These are phyloP conservation scores for Eragrostis curvula DNA, from an alignment of 176 grass and related monocot genomes.

Conservation along the genomic window DNA sequence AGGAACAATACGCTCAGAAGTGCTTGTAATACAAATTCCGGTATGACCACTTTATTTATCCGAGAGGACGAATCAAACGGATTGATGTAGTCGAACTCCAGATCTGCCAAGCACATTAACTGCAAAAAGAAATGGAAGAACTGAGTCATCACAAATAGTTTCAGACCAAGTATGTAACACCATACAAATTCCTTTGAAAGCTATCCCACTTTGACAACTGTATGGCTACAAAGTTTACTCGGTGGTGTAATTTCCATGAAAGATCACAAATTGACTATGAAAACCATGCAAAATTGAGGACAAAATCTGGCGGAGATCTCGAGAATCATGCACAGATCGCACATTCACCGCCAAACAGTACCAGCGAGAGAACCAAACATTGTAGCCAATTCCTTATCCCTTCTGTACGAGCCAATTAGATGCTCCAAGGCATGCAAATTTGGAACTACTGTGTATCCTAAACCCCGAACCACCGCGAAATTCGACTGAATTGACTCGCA, in stretches of 20 bases:
- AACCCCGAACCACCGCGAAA: neutral
- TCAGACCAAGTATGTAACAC: neutral
- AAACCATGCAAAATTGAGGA: neutral
- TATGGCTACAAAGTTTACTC: neutral
- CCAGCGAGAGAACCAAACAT: neutral
- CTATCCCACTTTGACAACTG: neutral
- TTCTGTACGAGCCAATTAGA: neutral
- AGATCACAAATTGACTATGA: neutral
- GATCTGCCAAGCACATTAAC: slow-evolving; percentile 93
- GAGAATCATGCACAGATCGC: neutral
- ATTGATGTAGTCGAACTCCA: slow-evolving; percentile 99
- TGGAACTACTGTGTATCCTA: neutral
- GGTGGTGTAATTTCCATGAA: neutral
- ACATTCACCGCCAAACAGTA: neutral
- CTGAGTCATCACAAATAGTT: slow-evolving; percentile 24
- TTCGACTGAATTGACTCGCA: neutral
- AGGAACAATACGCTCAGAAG: slow-evolving; percentile 72
- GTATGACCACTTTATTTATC: slow-evolving; percentile 92
- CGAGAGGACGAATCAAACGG: slow-evolving; percentile 81
- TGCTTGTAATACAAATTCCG: slow-evolving; percentile 82
- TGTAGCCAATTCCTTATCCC: neutral
- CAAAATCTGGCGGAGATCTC: neutral
- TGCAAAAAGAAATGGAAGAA: slow-evolving; percentile 37
- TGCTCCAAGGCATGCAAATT: neutral
- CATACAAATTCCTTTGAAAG: neutral